phyloP scores from a whole-genome alignment of 768 basidiomycete species.

The Hericium alpestre region DNA sequence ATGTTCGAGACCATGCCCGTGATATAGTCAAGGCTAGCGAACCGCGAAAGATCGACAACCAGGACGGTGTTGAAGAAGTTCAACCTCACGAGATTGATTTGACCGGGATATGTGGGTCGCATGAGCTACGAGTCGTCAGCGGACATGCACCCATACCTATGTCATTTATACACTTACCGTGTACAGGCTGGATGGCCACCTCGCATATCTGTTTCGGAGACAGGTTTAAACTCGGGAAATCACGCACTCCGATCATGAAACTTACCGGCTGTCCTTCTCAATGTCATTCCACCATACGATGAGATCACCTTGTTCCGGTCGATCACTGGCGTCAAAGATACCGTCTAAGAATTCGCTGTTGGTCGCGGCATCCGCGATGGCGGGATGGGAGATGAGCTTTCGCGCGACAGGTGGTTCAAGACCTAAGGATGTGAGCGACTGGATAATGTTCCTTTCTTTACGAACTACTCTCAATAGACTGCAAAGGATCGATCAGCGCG shows the following conservation, averaged over 20 bases:
- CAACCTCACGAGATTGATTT: slow-evolving; percentile 57
- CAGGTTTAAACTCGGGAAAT: too few relatives aligned
- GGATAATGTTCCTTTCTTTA: slow-evolving; percentile 57
- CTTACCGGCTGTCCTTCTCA: slow-evolving; percentile 66
- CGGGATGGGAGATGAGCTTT: slow-evolving; percentile 59
- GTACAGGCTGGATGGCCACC: slow-evolving; percentile 41
- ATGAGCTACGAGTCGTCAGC: slow-evolving; percentile 40
- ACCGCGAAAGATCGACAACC: slow-evolving; percentile 67
- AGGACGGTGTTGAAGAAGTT: slow-evolving; percentile 84
- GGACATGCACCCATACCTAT: not conserved
- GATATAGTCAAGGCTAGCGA: slow-evolving; percentile 50
- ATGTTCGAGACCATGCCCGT: slow-evolving; percentile 54
- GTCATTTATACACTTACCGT: slow-evolving; percentile 22
- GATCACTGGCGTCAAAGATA: slow-evolving; percentile 86
- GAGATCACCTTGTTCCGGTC: slow-evolving; percentile 62
- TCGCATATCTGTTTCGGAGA: slow-evolving; percentile 31
- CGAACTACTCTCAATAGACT: slow-evolving; percentile 63
- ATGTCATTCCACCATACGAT: slow-evolving; percentile 89
- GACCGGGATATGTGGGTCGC: slow-evolving; percentile 70
- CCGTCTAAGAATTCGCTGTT: slow-evolving; percentile 48
- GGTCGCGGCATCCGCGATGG: slow-evolving; percentile 41
- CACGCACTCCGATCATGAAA: not conserved
- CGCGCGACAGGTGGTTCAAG: slow-evolving; percentile 56
- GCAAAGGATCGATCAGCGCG: not conserved
- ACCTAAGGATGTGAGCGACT: slow-evolving; percentile 49